A percentile compares a stretch with the other conserved stretches of the same genome.
phyloP scores from a whole-genome alignment of 2,329 filamentous ascomycete genomes.

The Colletotrichum sp. region DNA sequence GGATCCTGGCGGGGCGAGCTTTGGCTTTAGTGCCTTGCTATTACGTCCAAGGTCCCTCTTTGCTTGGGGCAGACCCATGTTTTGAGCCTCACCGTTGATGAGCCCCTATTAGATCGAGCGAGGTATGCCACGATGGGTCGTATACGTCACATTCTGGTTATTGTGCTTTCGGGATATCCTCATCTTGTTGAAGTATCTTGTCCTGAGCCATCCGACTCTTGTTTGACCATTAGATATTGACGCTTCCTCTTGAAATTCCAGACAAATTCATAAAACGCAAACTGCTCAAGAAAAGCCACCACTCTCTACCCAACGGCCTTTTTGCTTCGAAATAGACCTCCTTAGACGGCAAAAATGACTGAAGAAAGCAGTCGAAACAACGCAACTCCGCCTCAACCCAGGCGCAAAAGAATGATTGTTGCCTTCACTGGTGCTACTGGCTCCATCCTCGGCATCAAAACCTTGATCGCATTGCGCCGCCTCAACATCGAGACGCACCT shows the following conservation, averaged over 20 bases:
- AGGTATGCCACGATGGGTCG: neutral
- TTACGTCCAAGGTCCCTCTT: neutral
- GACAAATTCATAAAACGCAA: neutral
- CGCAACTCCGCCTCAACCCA: neutral
- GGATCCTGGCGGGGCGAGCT: neutral
- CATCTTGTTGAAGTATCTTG: neutral
- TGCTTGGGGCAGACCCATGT: neutral
- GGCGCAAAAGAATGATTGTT: constrained; percentile 32
- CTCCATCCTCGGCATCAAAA: constrained; percentile 44
- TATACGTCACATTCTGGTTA: neutral
- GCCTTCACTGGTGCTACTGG: constrained; percentile 57
- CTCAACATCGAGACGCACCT: constrained; percentile 52
- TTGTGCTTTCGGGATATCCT: neutral
- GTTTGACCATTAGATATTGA: neutral
- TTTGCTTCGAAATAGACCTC: neutral
- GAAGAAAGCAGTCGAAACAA: neutral
- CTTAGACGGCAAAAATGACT: neutral
- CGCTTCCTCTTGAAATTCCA: neutral
- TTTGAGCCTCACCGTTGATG: neutral
- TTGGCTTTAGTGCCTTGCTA: neutral
- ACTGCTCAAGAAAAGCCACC: neutral
- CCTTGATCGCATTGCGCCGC: constrained; percentile 41
- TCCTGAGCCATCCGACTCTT: neutral
- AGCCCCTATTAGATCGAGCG: neutral
- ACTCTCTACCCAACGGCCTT: neutral